These are phyloP conservation scores for Boletus bicolor DNA, from an alignment of 768 basidiomycete species.

Conservation along the genomic window DNA sequence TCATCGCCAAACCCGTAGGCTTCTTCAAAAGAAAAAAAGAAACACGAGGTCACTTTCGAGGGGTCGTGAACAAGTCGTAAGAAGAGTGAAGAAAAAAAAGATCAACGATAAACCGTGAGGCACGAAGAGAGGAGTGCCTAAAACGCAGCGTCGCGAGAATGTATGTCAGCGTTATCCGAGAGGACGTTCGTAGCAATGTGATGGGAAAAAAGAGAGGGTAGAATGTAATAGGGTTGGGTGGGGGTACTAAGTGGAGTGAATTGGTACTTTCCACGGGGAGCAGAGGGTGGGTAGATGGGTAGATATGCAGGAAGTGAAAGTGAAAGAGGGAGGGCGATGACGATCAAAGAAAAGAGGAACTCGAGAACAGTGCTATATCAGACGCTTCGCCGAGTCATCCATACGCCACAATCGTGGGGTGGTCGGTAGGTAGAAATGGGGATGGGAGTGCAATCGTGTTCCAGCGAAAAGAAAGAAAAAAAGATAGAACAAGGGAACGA, in stretches of 20 bases:
- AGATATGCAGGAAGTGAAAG: constrained; percentile 8
- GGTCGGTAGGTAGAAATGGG: neutral
- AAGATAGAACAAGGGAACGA: neutral
- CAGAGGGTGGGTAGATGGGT: constrained; percentile 2
- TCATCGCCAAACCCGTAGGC: neutral
- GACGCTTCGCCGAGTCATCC: neutral
- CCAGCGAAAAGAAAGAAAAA: neutral
- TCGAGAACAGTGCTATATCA: neutral
- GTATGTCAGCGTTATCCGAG: constrained; percentile 5
- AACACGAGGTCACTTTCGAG: constrained; percentile 7
- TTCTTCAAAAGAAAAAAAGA: neutral
- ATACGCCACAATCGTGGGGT: neutral
- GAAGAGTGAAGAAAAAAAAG: neutral
- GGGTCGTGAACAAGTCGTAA: constrained; percentile 12
- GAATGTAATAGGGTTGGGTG: neutral
- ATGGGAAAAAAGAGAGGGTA: neutral
- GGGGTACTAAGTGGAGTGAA: constrained; percentile 1
- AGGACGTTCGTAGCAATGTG: constrained; percentile 7
- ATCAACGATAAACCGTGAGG: neutral
- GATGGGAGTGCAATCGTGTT: neutral
- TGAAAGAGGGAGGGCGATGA: neutral
- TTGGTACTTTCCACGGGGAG: constrained; percentile 9
- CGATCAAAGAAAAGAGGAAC: constrained; percentile 6
- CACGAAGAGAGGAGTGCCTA: neutral
- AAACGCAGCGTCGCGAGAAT: neutral